Percentiles rank a stretch among this genome's conserved stretches.
Evolutionary conservation across 2,329 filamentous ascomycete species (phyloP).

Genomic region (Fusarium fracticaudum): DNA sequence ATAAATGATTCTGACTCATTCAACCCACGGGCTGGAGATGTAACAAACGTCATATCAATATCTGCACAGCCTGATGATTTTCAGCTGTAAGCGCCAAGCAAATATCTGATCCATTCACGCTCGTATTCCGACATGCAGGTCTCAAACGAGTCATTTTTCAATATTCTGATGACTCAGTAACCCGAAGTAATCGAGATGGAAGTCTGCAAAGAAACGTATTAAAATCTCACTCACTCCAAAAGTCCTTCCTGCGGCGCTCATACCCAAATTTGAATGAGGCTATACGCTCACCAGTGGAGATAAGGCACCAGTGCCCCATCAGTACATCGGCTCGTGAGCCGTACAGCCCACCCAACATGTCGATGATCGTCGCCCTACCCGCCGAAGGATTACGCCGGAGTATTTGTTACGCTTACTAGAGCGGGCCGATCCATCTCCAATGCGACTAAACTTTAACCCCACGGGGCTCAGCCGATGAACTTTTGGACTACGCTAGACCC

Average conservation of each 20-base stretch:
- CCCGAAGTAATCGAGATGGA: rapidly evolving
- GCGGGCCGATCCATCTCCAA: background rate
- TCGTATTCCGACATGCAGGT: too few relatives aligned
- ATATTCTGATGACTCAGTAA: rapidly evolving
- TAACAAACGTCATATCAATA: background rate
- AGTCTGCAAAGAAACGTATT: rapidly evolving
- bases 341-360: background rate
- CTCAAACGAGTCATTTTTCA: rapidly evolving
- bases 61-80: background rate
- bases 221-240: rapidly evolving
- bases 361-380: background rate
- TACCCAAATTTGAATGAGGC: background rate
- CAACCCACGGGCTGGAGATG: rapidly evolving
- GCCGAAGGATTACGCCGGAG: background rate
- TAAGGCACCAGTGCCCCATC: background rate
- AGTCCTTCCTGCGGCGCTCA: background rate
- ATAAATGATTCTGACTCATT: too few relatives aligned
- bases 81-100: background rate
- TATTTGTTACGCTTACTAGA: rapidly evolving
- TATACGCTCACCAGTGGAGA: background rate
- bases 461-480: background rate
- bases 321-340: background rate
- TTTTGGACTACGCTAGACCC: background rate
- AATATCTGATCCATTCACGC: background rate
- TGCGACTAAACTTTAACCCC: background rate